A percentile compares a stretch with the other conserved stretches of the same genome.
Conservation (phyloP, 306 rosid species). For the Mucuna pruriens region DNA sequence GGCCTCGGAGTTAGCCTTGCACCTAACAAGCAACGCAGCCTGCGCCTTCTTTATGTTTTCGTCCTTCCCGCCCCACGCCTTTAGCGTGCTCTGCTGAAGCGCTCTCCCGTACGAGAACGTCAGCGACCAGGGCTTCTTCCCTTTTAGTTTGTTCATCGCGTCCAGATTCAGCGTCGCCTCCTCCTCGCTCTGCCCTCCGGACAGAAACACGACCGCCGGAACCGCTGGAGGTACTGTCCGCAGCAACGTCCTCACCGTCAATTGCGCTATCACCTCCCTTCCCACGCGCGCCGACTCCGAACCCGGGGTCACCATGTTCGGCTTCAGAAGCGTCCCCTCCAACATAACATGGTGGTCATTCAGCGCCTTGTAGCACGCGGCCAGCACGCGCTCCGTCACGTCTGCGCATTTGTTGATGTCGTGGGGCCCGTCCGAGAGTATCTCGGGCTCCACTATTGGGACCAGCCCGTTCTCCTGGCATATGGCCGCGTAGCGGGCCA, state of each 20-base stretch:
- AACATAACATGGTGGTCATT: constrained; percentile 78
- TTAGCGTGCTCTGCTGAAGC: constrained; percentile 87
- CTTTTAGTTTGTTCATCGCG: constrained; percentile 78
- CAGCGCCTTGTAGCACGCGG: constrained; percentile 81
- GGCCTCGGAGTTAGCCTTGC: constrained; percentile 85
- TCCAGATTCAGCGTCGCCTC: constrained; percentile 78
- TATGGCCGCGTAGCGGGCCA: constrained; percentile 76
- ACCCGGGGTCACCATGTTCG: constrained; percentile 94
- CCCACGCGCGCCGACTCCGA: constrained; percentile 63
- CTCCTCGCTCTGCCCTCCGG: constrained; percentile 96
- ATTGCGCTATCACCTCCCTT: constrained; percentile 71
- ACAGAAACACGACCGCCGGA: constrained; percentile 79
- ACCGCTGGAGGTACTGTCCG: constrained; percentile 79
- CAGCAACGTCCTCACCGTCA: constrained; percentile 69
- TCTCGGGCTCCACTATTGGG: constrained; percentile 93
- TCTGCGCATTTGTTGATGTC: constrained; percentile 73
- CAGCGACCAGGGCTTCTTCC: constrained; percentile 85
- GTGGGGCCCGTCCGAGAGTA: constrained; percentile 77
- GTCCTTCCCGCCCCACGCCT: constrained; percentile 78
- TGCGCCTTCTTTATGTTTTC: constrained; percentile 68
- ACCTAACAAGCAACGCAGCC: constrained; percentile 71
- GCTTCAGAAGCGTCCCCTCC: constrained; percentile 87
- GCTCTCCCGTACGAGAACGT: constrained; percentile 89
- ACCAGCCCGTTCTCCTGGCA: constrained; percentile 89
- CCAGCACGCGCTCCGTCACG: constrained; percentile 81